These are phyloP conservation scores for Ciborinia camelliae DNA, from an alignment of 2,329 filamentous ascomycete species.

Conservation along the genomic window DNA sequence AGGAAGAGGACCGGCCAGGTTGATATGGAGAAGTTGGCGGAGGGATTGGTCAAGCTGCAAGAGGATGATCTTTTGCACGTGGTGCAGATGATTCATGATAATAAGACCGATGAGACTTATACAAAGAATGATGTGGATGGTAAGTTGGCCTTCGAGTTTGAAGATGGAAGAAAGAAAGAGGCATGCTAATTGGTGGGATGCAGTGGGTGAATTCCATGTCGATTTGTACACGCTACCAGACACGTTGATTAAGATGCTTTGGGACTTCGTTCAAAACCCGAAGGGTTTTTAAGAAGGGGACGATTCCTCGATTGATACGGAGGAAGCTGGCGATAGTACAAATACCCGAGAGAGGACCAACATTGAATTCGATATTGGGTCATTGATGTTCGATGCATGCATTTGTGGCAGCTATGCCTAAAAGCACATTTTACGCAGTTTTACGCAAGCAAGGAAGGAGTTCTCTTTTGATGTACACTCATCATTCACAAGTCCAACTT, in stretches of 20 bases:
- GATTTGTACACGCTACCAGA: conserved; percentile 98
- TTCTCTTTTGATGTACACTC: not conserved
- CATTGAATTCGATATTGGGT: not conserved
- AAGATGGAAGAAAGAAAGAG: not conserved
- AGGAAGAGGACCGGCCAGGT: conserved; percentile 58
- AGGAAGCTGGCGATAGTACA: not conserved
- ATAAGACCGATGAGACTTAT: conserved; percentile 91
- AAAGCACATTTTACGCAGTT: not conserved
- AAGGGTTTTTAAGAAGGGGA: not conserved
- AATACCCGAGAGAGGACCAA: not conserved
- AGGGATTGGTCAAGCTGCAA: conserved; percentile 79
- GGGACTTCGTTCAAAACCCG: conserved; percentile 66
- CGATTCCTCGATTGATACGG: not conserved
- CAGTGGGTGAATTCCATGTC: conserved; percentile 95
- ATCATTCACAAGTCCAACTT: conserved; percentile 2
- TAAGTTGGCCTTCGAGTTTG: conserved; percentile 49
- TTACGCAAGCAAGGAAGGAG: not conserved
- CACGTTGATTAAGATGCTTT: conserved; percentile 83
- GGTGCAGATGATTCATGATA: conserved; percentile 97
- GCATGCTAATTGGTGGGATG: not conserved
- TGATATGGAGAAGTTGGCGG: conserved; percentile 96
- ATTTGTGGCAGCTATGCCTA: not conserved
- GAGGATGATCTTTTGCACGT: conserved; percentile 94
- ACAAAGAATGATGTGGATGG: conserved; percentile 96
- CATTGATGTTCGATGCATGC: not conserved